phyloP scores from a whole-genome alignment of 768 basidiomycete species.

The Suillus occidentalis region DNA sequence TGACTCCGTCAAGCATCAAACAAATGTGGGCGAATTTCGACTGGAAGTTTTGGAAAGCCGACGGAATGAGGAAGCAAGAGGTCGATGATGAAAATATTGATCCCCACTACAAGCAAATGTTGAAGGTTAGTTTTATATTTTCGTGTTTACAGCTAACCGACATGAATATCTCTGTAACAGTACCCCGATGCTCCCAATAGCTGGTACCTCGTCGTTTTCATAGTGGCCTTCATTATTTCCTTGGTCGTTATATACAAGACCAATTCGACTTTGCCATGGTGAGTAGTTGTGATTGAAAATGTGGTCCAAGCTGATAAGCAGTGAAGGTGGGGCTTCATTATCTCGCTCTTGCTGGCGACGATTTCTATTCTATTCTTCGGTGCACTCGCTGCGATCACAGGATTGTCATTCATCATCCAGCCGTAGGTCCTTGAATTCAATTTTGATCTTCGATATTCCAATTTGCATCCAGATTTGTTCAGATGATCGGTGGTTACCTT shows the following conservation, averaged over 20 bases:
- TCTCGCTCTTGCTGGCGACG: constrained; percentile 42
- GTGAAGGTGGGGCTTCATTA: constrained; percentile 47
- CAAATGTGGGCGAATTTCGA: constrained; percentile 36
- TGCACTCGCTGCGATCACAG: constrained; percentile 46
- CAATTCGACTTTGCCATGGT: constrained; percentile 50
- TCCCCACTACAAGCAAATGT: constrained; percentile 52
- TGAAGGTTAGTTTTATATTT: constrained; percentile 36
- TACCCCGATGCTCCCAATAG: constrained; percentile 24
- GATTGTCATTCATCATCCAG: constrained; percentile 45
- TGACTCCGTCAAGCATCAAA: constrained; percentile 34
- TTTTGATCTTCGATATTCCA: not conserved
- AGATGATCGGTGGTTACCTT: constrained; percentile 42
- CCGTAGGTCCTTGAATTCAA: constrained; percentile 19
- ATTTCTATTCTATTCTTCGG: constrained; percentile 50
- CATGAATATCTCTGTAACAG: constrained; percentile 3
- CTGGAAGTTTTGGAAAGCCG: constrained; percentile 44
- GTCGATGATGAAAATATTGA: constrained; percentile 35
- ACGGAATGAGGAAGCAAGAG: constrained; percentile 36
- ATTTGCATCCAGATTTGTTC: constrained; percentile 36
- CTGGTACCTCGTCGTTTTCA: constrained; percentile 23
- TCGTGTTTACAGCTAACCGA: not conserved
- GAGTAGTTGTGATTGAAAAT: constrained; percentile 8
- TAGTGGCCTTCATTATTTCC: constrained; percentile 1
- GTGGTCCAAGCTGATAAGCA: not conserved
- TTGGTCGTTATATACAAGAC: constrained; percentile 32